These are phyloP conservation scores for Geotrichum citri-aurantii DNA, from an alignment of 1,139 yeast species.

Conservation along the genomic window DNA sequence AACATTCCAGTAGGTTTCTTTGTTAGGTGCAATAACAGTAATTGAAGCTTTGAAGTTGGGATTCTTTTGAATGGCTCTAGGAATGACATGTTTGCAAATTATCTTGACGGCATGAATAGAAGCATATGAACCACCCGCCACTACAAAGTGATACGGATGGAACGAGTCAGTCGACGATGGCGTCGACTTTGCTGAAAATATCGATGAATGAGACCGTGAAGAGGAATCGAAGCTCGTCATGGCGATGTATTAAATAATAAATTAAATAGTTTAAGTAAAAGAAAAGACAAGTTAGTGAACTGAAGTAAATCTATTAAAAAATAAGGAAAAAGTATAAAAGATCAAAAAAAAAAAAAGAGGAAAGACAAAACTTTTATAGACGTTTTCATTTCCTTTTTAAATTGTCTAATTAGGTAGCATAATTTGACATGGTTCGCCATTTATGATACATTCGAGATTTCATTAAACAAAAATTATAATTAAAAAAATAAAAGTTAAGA, in stretches of 20 bases:
- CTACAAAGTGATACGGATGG: slow-evolving; percentile 1
- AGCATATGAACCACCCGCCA: slow-evolving; percentile 16
- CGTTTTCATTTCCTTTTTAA: too few relatives aligned
- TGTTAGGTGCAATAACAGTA: slow-evolving; percentile 10
- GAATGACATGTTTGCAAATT: slow-evolving; percentile 6
- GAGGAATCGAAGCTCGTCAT: not conserved
- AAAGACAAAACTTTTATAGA: not conserved
- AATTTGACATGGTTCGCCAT: not conserved
- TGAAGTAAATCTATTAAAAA: not conserved
- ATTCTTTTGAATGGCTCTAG: not conserved
- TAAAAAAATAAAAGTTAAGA: not conserved
- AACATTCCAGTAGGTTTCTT: slow-evolving; percentile 13
- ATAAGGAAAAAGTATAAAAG: not conserved
- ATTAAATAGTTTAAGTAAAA: too few relatives aligned
- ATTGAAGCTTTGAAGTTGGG: not conserved
- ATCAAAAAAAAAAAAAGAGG: not conserved
- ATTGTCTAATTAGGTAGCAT: not conserved
- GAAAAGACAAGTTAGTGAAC: not conserved
- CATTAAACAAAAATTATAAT: not conserved
- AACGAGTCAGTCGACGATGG: not conserved
- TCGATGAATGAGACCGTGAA: not conserved
- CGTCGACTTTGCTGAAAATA: not conserved
- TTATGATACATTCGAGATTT: not conserved
- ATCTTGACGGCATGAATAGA: slow-evolving; percentile 4
- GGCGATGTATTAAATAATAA: not conserved